Evolutionary conservation across 1,284 basidiomycete genomes (phyloP), one percentile per base, ranked within the genome.

Genomic region (Calocybe gambosa): DNA sequence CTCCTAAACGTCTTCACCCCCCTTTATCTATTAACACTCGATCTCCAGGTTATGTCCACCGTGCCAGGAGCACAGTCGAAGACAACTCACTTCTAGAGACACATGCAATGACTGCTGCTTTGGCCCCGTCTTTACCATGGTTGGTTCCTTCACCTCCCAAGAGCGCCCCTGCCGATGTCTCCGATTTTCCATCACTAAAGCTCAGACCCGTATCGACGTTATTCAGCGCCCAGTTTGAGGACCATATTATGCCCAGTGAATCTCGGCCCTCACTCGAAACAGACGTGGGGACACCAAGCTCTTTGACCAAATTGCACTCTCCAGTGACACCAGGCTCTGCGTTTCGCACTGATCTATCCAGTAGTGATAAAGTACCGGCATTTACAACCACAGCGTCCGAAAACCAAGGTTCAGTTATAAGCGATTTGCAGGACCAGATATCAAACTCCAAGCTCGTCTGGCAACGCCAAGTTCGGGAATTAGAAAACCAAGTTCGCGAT

Each of bases 121-220:
- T 47, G 43, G 42, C 47, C 20, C 54, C 57, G 6, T 55, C 50
- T 8, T 49, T 57, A 31, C 61, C 61, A 13, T 65, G 63, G 58
- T 39, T 53, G 19, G 54, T 60, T 18, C 50, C 57, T 13, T 54
- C 55, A 36, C 49, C 59, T 35, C 72, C 80, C 0, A 72, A 71
- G 55, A 85, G 82, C 55, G 85, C 84, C 15, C 85, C 85, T 4
- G 70, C 84, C 12, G 67, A 74, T 39, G 69, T 78, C 7, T 66
- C 73, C 0, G 75, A 79, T 46, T 89, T 88, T 55, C 72, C 79
- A 6, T 66, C 75, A 3, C 71, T 91, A 33, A 82, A 77, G 57
- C 65, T 91, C 40, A 75, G 89, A 15, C 88, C 88, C 0, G 70
- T 90, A 16, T 90, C 87, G 10, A 79, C 82, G 7, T 70, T 82